These are phyloP conservation scores for Clarireedia paspali DNA, from an alignment of 2,329 filamentous ascomycete species.

Conservation along the genomic window DNA sequence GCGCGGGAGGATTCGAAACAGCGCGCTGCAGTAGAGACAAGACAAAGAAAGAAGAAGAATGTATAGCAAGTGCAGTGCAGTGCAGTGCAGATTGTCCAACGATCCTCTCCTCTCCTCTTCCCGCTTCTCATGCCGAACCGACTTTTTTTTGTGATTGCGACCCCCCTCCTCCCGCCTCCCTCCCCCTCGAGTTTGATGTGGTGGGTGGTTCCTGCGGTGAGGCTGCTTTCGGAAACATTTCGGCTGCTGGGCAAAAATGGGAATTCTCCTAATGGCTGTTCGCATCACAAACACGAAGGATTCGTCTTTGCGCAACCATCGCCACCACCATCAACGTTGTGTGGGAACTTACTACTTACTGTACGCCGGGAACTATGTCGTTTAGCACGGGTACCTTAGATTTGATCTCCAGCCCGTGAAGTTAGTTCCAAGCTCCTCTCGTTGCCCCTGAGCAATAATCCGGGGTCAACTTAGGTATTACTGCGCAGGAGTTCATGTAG, in stretches of 20 bases:
- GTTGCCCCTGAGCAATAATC: neutral
- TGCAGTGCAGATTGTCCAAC: neutral
- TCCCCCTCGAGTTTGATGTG: neutral
- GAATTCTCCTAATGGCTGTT: too few species aligned
- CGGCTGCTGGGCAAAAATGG: neutral
- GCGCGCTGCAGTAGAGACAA: neutral
- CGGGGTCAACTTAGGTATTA: neutral
- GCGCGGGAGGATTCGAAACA: conserved; percentile 4
- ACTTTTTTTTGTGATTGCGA: neutral
- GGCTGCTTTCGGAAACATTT: neutral
- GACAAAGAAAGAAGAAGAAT: neutral
- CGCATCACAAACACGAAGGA: neutral
- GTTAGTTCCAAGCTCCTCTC: neutral
- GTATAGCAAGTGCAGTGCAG: neutral
- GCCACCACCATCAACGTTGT: neutral
- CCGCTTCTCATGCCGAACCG: neutral
- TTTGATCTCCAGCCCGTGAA: neutral
- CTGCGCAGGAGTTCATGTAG: neutral
- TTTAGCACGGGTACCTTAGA: too few species aligned
- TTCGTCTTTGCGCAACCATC: neutral
- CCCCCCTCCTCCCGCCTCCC: too few species aligned
- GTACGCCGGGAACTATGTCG: too few species aligned
- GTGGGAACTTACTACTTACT: neutral
- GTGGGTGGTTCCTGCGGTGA: conserved; percentile 1
- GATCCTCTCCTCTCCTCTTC: neutral